Base-by-base conservation (phyloP, 768 basidiomycete species). In the Xanthoconium stramineum region DNA sequence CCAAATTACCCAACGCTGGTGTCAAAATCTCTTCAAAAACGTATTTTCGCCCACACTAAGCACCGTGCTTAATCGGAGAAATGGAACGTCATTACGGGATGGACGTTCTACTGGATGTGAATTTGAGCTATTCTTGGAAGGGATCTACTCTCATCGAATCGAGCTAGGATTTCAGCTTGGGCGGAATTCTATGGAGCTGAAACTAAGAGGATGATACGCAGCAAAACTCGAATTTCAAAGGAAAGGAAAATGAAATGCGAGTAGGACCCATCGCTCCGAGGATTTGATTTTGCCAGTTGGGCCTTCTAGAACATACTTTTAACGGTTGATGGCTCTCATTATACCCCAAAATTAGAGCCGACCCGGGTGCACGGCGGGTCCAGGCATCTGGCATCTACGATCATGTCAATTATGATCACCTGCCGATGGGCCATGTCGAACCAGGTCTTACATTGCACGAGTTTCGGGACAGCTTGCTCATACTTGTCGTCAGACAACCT, bases 121-220 rank as follows among this genome's bases (percentile, higher is more conserved):
- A 58, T 62, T 60, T 68, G 29, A 5, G 19, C 56, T 56, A 57
- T 53, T 66, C 56, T 53, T 50, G 55, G 61, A 46, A 39, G 24
- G 40, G 52, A 63, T 64, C 61, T 62, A 42, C 52, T 63, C 52
- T 32, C 57, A 55, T 63, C 50, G 47, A 44, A 5, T 39, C 52
- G 36, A 43, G 17, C 35, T 64, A 50, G 56, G 58, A 61, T 24
- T 33, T 45, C 47, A 37, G 24, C 52, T 35, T 35, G 47, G 47
- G 36, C 33, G 3, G 2, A 28, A 42, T 44, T 24, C 19, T 15
- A 24, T 24, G 2, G 24, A 2, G 24, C 24, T 24, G 24, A 24
- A 24, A 24, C 24, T 24, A 36, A 38, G 44, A 45, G 5, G n/a
- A 20, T 28, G 12, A 37, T 46, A 10, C 11, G 32, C n/a, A 46